These are phyloP conservation scores for Arthrobotrys iridis DNA, from an alignment of 2,329 filamentous ascomycete genomes.

Conservation along the genomic window DNA sequence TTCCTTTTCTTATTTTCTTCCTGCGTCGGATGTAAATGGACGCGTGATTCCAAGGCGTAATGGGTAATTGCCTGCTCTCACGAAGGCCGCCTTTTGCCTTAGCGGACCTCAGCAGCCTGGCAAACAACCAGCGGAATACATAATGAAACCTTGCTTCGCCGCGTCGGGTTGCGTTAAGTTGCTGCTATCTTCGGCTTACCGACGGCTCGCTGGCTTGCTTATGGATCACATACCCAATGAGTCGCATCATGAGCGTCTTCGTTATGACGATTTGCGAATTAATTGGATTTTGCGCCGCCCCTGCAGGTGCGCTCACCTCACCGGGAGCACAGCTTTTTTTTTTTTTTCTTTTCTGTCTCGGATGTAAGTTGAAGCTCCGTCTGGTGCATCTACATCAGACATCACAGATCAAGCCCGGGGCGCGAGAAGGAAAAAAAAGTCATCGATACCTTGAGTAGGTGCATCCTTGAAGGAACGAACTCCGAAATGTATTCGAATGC, in stretches of 20 bases:
- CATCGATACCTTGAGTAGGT: slow-evolving; percentile 39
- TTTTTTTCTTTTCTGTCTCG: slow-evolving; percentile 24
- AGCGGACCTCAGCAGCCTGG: slow-evolving; percentile 31
- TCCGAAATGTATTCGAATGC: slow-evolving; percentile 48
- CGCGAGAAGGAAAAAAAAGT: not conserved
- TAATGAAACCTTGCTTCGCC: slow-evolving; percentile 54
- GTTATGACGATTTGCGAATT: slow-evolving; percentile 26
- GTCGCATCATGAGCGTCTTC: slow-evolving; percentile 32
- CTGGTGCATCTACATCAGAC: slow-evolving; percentile 42
- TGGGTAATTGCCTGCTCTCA: slow-evolving; percentile 33
- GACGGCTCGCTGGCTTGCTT: slow-evolving; percentile 35
- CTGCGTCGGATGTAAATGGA: slow-evolving; percentile 51
- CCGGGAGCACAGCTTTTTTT: slow-evolving; percentile 3
- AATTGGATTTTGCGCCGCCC: slow-evolving; percentile 40
- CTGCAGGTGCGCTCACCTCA: slow-evolving; percentile 52
- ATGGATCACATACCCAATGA: slow-evolving; percentile 32
- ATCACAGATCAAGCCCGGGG: not conserved
- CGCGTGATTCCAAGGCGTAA: slow-evolving; percentile 52
- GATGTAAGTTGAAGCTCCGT: slow-evolving; percentile 44
- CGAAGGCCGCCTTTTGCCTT: slow-evolving; percentile 8
- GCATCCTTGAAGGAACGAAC: slow-evolving; percentile 49
- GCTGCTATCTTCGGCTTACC: slow-evolving; percentile 48
- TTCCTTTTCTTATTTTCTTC: slow-evolving; percentile 26
- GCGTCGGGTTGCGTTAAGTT: slow-evolving; percentile 52
- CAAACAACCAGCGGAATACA: slow-evolving; percentile 20